A percentile compares a stretch with the other conserved stretches of the same genome.
Conservation (phyloP, 2,329 filamentous ascomycete genomes). For the Fusarium torulosum region DNA sequence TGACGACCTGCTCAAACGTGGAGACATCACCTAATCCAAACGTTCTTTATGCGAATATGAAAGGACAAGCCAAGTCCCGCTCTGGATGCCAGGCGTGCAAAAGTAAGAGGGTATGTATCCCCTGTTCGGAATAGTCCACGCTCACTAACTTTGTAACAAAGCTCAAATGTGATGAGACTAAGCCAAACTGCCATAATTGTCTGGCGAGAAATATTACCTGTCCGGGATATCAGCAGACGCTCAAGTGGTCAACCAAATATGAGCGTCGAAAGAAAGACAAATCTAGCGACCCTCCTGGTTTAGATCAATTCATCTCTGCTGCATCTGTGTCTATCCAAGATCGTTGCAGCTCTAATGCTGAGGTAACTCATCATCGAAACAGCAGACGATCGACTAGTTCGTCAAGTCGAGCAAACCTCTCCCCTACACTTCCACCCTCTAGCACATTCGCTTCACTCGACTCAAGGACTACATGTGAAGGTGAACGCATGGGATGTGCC, state of each 20-base stretch:
- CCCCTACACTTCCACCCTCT: not conserved
- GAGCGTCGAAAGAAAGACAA: constrained; percentile 22
- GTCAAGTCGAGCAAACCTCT: not conserved
- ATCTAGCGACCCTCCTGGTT: constrained; percentile 16
- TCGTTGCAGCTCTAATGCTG: not conserved
- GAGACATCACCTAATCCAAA: not conserved
- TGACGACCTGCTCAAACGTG: constrained; percentile 1
- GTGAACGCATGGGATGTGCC: no score
- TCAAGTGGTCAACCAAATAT: constrained; percentile 39
- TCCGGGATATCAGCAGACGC: constrained; percentile 33
- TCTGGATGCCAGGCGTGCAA: constrained; percentile 33
- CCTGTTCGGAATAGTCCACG: not conserved
- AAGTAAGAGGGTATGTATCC: constrained; percentile 18
- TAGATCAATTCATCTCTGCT: constrained; percentile 28
- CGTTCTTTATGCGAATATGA: constrained; percentile 10
- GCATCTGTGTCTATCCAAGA: constrained; percentile 29
- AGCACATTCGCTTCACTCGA: not conserved
- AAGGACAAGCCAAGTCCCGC: constrained; percentile 31
- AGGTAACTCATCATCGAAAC: not conserved
- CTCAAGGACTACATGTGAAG: not conserved
- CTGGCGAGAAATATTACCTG: constrained; percentile 8
- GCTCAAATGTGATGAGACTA: constrained; percentile 36
- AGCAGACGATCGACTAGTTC: not conserved
- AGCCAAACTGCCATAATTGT: constrained; percentile 30
- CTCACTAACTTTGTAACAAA: constrained; percentile 1